Evolutionary conservation across 768 basidiomycete genomes (phyloP).

Genomic region (Cyclocybe cylindracea): DNA sequence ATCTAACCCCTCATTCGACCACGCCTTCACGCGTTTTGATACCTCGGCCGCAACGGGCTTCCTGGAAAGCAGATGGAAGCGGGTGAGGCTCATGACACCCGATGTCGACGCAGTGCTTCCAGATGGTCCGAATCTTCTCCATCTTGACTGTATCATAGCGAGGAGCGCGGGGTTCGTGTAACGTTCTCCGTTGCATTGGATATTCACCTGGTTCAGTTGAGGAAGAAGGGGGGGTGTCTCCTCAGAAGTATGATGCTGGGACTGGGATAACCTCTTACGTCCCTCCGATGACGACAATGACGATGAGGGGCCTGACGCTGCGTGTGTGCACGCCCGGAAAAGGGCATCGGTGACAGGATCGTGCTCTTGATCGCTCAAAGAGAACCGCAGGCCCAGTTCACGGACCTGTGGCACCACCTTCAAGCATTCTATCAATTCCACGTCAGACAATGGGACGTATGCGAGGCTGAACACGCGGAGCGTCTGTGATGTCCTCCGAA

Average conservation of each 20-base stretch:
- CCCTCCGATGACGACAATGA: not conserved
- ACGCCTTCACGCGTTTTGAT: constrained; percentile 15
- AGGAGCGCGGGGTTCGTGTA: constrained; percentile 25
- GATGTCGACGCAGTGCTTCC: not conserved
- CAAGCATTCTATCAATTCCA: constrained; percentile 32
- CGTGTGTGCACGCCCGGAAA: constrained; percentile 16
- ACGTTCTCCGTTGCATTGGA: constrained; percentile 36
- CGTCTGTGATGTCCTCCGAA: constrained; percentile 24
- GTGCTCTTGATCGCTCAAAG: constrained; percentile 27
- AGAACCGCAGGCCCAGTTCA: constrained; percentile 34
- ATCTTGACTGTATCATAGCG: constrained; percentile 34
- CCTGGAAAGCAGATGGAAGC: constrained; percentile 30
- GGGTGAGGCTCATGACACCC: constrained; percentile 15
- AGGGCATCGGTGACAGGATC: constrained; percentile 40
- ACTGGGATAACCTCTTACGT: not conserved
- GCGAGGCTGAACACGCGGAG: constrained; percentile 32
- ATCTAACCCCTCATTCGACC: constrained; percentile 29
- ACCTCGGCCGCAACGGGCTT: constrained; percentile 22
- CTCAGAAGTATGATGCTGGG: not conserved
- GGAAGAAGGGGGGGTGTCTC: constrained; percentile 19
- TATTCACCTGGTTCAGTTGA: constrained; percentile 21
- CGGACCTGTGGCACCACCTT: constrained; percentile 26
- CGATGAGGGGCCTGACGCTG: not conserved
- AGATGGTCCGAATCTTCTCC: constrained; percentile 11
- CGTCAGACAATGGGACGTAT: constrained; percentile 40